Evolutionary conservation across 495 filamentous ascomycete genomes (phyloP).

Genomic region (Cercophora scortea): DNA sequence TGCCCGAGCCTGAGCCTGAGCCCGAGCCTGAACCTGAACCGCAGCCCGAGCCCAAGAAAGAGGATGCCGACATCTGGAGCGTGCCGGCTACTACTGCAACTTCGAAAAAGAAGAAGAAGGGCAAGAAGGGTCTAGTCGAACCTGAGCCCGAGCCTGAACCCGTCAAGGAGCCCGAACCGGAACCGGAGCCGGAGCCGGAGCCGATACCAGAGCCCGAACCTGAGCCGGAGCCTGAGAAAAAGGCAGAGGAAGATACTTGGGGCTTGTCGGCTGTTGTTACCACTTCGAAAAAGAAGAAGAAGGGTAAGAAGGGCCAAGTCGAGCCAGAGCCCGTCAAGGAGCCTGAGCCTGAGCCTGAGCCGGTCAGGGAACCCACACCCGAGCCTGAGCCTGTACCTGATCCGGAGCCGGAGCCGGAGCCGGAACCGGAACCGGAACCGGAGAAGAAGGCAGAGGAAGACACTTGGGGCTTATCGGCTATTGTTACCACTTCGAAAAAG

Average conservation of each 20-base stretch:
- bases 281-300: constrained; percentile 24
- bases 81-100: neutral
- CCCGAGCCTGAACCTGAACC: constrained; percentile 24
- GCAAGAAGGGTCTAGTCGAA: constrained; percentile 11
- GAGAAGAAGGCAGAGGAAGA: constrained; percentile 20
- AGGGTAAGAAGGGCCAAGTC: constrained; percentile 10
- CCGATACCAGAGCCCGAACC: constrained; percentile 4
- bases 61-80: neutral
- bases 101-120: constrained; percentile 14
- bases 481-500: constrained; percentile 10
- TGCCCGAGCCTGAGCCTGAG: neutral
- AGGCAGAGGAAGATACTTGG: constrained; percentile 16
- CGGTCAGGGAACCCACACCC: constrained; percentile 3
- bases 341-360: constrained; percentile 15
- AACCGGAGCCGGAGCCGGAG: constrained; percentile 8
- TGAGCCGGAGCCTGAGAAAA: constrained; percentile 6
- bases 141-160: constrained; percentile 8
- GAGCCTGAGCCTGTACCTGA: constrained; percentile 14
- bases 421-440: constrained; percentile 24
- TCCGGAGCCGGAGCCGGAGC: constrained; percentile 11
- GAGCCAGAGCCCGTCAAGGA: constrained; percentile 16
- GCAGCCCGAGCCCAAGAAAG: constrained; percentile 14
- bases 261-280: neutral
- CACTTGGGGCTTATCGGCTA: constrained; percentile 9
- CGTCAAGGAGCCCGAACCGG: constrained; percentile 5